These are phyloP conservation scores for Globisporangium nunn DNA, from an alignment of 352 stramenopile genomes.

Conservation along the genomic window DNA sequence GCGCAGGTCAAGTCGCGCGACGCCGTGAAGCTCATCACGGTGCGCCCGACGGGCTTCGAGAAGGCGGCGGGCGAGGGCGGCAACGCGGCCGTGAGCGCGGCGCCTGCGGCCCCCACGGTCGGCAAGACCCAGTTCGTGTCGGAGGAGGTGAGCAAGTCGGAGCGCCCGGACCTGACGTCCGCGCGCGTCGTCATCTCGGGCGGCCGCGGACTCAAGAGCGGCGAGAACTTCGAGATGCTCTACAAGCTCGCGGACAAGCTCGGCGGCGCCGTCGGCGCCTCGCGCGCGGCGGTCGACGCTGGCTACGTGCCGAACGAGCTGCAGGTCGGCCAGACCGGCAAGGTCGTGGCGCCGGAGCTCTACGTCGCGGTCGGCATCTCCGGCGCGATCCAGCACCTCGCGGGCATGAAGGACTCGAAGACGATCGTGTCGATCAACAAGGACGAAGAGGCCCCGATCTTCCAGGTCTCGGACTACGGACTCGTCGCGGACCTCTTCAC, in stretches of 20 bases:
- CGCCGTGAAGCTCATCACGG: constrained; percentile 92
- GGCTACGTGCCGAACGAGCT: constrained; percentile 98
- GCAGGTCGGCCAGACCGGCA: constrained; percentile 99
- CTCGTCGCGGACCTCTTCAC: constrained; percentile 98
- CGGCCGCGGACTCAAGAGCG: constrained; percentile 95
- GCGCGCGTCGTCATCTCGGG: constrained; percentile 95
- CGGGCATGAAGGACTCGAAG: constrained; percentile 99
- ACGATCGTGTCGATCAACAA: constrained; percentile 99
- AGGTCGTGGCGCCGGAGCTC: constrained; percentile 96
- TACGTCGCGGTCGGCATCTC: constrained; percentile 97
- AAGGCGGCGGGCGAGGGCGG: constrained; percentile 87
- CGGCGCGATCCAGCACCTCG: constrained; percentile 98
- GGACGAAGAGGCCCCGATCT: constrained; percentile 98
- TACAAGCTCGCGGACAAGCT: constrained; percentile 98
- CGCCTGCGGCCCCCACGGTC: constrained; percentile 40
- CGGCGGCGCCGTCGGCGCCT: constrained; percentile 95
- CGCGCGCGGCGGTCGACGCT: constrained; percentile 96
- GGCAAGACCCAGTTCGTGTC: constrained; percentile 89
- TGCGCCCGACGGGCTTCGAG: constrained; percentile 97
- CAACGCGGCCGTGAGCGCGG: constrained; percentile 59
- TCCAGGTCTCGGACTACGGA: constrained; percentile 98
- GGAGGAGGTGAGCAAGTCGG: constrained; percentile 92
- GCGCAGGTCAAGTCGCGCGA: constrained; percentile 87
- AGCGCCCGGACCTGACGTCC: constrained; percentile 92
- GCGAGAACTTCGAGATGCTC: constrained; percentile 97